phyloP scores from a whole-genome alignment of 768 basidiomycete species.

The Neoboletus subvelutipes region DNA sequence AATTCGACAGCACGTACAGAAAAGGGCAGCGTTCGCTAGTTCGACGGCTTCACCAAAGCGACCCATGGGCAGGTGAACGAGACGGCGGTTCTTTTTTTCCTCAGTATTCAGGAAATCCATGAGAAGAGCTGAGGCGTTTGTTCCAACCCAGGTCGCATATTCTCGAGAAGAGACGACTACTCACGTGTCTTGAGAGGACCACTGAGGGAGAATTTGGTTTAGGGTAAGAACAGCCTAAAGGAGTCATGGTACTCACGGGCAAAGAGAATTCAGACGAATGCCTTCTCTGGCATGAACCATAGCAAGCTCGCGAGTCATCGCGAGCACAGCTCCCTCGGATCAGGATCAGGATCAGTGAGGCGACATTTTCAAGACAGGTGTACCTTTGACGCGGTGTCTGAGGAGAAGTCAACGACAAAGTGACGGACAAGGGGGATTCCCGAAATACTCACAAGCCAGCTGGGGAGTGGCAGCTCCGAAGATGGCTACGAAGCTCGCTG shows the following conservation, averaged over 20 bases:
- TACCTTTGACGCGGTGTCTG: slow-evolving; percentile 95
- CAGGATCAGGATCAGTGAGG: slow-evolving; percentile 10
- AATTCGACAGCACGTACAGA: slow-evolving; percentile 61
- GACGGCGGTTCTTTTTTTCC: slow-evolving; percentile 89
- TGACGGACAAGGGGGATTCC: not conserved
- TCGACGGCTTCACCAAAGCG: slow-evolving; percentile 97
- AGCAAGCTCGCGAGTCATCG: slow-evolving; percentile 96
- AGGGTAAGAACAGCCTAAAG: not conserved
- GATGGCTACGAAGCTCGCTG: slow-evolving; percentile 94
- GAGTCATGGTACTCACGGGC: slow-evolving; percentile 65
- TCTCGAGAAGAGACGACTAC: slow-evolving; percentile 25
- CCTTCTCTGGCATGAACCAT: slow-evolving; percentile 98
- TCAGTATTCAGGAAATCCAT: slow-evolving; percentile 98
- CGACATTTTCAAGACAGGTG: not conserved
- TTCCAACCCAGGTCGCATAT: not conserved
- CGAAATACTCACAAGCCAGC: slow-evolving; percentile 69
- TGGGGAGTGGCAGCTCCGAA: slow-evolving; percentile 98
- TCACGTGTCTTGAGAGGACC: slow-evolving; percentile 94
- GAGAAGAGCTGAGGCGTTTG: slow-evolving; percentile 65
- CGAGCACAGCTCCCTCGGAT: slow-evolving; percentile 86
- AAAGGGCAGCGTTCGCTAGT: slow-evolving; percentile 88
- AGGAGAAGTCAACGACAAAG: slow-evolving; percentile 6
- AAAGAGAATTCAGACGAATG: slow-evolving; percentile 92
- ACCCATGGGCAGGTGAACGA: slow-evolving; percentile 94
- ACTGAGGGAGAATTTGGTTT: slow-evolving; percentile 39